Percentiles rank a stretch among this genome's conserved stretches.
phyloP scores from a whole-genome alignment of 306 rosid species.

The Casuarina equisetifolia region DNA sequence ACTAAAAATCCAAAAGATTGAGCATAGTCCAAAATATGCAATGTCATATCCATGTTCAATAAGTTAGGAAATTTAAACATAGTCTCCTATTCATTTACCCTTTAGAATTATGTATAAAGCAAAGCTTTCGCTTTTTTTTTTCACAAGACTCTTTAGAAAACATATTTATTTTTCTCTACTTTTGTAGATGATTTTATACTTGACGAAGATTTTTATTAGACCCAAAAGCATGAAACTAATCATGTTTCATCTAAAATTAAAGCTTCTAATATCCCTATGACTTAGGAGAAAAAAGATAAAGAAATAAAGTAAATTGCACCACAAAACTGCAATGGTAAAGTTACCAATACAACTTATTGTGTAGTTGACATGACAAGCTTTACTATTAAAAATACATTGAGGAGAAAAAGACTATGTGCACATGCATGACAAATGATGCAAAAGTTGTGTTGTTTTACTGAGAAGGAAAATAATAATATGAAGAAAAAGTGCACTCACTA shows the following conservation, averaged over 20 bases:
- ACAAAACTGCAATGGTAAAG: not conserved
- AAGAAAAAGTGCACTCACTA: conserved; percentile 34
- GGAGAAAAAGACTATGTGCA: not conserved
- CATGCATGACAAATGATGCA: not conserved
- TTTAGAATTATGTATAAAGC: too few relatives aligned
- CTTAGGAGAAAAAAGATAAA: not conserved
- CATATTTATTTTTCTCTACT: not conserved
- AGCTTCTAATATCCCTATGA: not conserved
- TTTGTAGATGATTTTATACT: not conserved
- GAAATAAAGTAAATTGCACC: not conserved
- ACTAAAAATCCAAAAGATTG: conserved; percentile 3
- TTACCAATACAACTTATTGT: not conserved
- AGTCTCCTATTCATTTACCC: too few relatives aligned
- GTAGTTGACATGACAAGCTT: not conserved
- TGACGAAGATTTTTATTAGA: too few relatives aligned
- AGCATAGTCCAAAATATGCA: too few relatives aligned
- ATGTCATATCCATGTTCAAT: too few relatives aligned
- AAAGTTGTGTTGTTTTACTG: not conserved
- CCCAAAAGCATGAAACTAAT: too few relatives aligned
- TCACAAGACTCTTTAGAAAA: not conserved
- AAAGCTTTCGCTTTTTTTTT: not conserved
- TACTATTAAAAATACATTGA: not conserved
- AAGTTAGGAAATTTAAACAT: too few relatives aligned
- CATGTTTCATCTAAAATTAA: not conserved
- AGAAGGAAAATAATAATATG: not conserved